Percentiles rank a stretch among this genome's conserved stretches.
Evolutionary conservation across 225 moss, liverwort and hornwort genomes (phyloP).

Genomic region (Thuidium tamariscinum): DNA sequence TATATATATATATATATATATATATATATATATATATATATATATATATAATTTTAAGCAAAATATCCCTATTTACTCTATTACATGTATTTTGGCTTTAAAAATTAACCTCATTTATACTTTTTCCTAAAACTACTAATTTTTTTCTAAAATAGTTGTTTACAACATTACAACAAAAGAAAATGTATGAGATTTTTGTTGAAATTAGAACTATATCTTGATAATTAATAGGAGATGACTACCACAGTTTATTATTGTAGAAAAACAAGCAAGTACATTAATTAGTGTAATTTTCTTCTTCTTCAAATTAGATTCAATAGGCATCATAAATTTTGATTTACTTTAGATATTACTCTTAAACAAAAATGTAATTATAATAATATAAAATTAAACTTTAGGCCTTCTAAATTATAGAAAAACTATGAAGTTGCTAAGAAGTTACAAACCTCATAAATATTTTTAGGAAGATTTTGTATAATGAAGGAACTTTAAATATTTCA

Average conservation of each 20-base stretch:
- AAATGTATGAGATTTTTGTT: no score
- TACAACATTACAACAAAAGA: no score
- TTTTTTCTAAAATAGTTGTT: no score
- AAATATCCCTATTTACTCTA: no score
- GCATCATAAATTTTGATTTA: not conserved
- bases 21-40: no score
- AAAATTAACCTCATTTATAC: no score
- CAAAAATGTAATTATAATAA: not conserved
- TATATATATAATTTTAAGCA: no score
- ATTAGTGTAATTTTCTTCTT: not conserved
- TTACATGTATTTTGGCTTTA: no score
- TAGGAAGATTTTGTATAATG: not conserved
- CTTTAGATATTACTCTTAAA: not conserved
- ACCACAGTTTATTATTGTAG: no score
- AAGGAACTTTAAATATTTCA: not conserved
- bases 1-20: no score
- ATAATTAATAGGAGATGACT: fast-evolving
- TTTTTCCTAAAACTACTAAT: no score
- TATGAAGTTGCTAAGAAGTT: not conserved
- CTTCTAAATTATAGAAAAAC: not conserved
- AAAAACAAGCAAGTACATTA: fast-evolving
- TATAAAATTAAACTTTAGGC: not conserved
- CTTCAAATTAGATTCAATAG: not conserved
- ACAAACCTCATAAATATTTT: not conserved
- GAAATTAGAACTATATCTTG: not conserved